phyloP scores from a whole-genome alignment of 805 yeast species.

The Debaryomyces hansenii region DNA sequence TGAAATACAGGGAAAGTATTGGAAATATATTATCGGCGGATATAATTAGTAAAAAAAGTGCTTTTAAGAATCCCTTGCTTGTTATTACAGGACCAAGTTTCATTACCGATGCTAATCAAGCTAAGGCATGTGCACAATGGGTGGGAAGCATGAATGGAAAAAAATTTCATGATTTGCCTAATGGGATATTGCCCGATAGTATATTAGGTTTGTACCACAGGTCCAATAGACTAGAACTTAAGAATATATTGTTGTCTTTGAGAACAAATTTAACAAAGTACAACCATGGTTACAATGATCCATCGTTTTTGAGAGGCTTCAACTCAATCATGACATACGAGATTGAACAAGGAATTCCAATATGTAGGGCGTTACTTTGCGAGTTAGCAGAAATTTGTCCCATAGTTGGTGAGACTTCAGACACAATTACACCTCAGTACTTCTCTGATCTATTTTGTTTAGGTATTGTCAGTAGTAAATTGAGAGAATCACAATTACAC shows the following conservation, averaged over 20 bases:
- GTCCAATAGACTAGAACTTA: conserved; percentile 4
- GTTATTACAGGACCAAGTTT: conserved; percentile 42
- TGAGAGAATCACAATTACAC: conserved; percentile 50
- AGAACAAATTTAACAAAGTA: conserved; percentile 37
- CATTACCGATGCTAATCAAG: conserved; percentile 30
- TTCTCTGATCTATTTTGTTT: conserved; percentile 47
- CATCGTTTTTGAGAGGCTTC: background rate
- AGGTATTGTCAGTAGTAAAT: conserved; percentile 43
- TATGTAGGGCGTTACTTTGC: conserved; percentile 36
- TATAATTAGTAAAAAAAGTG: background rate
- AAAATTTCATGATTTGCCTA: conserved; percentile 7
- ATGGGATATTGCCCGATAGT: conserved; percentile 2
- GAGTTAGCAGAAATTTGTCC: conserved; percentile 46
- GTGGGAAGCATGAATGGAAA: conserved; percentile 21
- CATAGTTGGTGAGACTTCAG: conserved; percentile 45
- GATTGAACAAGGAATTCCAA: conserved; percentile 40
- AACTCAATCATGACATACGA: conserved; percentile 25
- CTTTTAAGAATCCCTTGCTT: conserved; percentile 20
- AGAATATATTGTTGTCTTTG: conserved; percentile 28
- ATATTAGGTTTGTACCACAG: conserved; percentile 4
- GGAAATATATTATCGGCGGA: conserved; percentile 12
- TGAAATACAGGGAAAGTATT: conserved; percentile 27
- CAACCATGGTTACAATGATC: conserved; percentile 13
- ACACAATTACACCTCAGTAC: conserved; percentile 52
- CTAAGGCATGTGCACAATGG: conserved; percentile 44